Conservation (phyloP, 306 rosid genomes). For the Lathyrus sativus region DNA sequence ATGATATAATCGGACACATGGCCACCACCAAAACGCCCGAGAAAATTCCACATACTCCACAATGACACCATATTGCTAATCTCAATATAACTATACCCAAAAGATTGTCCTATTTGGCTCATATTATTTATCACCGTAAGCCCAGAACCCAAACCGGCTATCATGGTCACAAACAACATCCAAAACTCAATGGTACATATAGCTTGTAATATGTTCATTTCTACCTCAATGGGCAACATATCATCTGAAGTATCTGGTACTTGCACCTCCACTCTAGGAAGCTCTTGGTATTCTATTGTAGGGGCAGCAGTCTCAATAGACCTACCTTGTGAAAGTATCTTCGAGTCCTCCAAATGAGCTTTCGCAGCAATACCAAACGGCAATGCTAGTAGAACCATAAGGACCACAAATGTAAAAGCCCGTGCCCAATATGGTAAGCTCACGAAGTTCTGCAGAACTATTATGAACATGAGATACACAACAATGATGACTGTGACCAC, state of each 20-base stretch:
- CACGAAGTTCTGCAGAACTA: conserved; percentile 53
- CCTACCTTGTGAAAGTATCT: conserved; percentile 1
- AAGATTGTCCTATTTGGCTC: conserved; percentile 83
- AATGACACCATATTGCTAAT: conserved; percentile 68
- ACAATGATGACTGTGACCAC: conserved; percentile 58
- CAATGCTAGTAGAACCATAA: conserved; percentile 56
- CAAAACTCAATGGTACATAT: conserved; percentile 68
- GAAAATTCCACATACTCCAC: conserved; percentile 95
- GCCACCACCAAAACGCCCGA: conserved; percentile 91
- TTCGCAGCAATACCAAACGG: conserved; percentile 68
- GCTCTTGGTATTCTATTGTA: conserved; percentile 47
- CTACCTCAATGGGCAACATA: conserved; percentile 38
- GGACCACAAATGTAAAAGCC: conserved; percentile 42
- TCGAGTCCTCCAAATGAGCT: conserved; percentile 54
- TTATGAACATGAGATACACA: conserved; percentile 64
- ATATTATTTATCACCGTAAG: conserved; percentile 78
- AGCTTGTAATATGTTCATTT: conserved; percentile 61
- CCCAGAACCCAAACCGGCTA: conserved; percentile 86
- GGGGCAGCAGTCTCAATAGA: conserved; percentile 31
- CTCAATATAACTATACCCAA: conserved; percentile 64
- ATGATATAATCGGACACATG: conserved; percentile 73
- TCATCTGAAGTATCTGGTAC: conserved; percentile 34
- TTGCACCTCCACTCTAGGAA: conserved; percentile 48
- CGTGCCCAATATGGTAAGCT: conserved; percentile 56
- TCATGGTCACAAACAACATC: conserved; percentile 73